phyloP scores from a whole-genome alignment of 2,329 filamentous ascomycete species.

The Aureobasidium sp. region DNA sequence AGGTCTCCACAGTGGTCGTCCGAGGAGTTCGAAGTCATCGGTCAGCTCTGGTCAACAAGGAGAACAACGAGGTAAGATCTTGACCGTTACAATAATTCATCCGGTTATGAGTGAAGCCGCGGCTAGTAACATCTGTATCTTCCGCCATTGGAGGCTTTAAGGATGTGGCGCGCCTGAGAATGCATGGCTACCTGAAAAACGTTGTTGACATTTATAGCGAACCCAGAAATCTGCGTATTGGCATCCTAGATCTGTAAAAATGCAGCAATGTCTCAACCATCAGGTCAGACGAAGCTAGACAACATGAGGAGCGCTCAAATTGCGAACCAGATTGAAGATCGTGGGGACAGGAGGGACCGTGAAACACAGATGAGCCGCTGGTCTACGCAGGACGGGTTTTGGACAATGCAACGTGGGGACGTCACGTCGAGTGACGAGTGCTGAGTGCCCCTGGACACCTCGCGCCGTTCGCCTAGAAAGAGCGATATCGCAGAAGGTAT shows the following conservation, averaged over 20 bases:
- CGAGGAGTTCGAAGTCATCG: neutral
- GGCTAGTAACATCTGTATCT: neutral
- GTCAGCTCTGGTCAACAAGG: neutral
- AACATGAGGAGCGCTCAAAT: neutral
- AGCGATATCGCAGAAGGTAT: neutral
- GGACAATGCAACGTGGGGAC: neutral
- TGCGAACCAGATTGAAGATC: neutral
- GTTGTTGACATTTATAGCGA: neutral
- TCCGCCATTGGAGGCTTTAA: slow-evolving; percentile 2
- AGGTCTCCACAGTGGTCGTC: neutral
- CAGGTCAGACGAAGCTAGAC: too few relatives aligned
- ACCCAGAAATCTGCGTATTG: neutral
- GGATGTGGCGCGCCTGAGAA: neutral
- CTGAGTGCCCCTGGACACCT: neutral
- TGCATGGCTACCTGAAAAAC: neutral
- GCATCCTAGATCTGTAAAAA: neutral
- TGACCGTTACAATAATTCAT: neutral
- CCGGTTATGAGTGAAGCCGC: neutral
- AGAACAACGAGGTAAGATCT: neutral
- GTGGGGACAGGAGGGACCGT: neutral
- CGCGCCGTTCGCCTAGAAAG: neutral
- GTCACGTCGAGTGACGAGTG: neutral
- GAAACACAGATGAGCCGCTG: neutral
- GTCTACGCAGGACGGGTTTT: neutral
- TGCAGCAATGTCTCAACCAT: neutral